phyloP scores from a whole-genome alignment of 1,139 yeast genomes.

The Diutina rugosa region DNA sequence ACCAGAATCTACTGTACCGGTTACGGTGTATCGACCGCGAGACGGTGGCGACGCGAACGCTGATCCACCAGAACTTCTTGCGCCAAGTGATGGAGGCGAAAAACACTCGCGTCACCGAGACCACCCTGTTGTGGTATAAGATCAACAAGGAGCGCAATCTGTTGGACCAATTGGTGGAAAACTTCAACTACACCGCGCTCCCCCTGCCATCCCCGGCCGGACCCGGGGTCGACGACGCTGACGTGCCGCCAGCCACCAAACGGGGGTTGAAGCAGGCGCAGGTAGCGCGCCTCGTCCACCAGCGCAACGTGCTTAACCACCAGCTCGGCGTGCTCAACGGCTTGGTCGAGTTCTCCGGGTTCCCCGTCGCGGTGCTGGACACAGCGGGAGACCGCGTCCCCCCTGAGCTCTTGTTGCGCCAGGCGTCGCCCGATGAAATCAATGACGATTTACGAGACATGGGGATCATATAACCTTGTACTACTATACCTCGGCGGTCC shows the following conservation, averaged over 20 bases:
- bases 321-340: constrained; percentile 50
- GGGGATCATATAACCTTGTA: constrained; percentile 17
- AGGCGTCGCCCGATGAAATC: constrained; percentile 50
- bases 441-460: constrained; percentile 42
- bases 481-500: not conserved
- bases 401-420: constrained; percentile 26
- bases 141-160: constrained; percentile 81
- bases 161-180: constrained; percentile 58
- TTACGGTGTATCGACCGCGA: constrained; percentile 67
- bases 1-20: constrained; percentile 58
- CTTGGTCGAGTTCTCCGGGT: constrained; percentile 43
- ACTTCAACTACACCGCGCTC: constrained; percentile 22
- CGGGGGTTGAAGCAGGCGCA: constrained; percentile 25
- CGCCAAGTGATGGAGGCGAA: constrained; percentile 61
- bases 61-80: constrained; percentile 74
- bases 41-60: constrained; percentile 67
- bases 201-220: constrained; percentile 11
- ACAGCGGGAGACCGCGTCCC: constrained; percentile 11
- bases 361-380: constrained; percentile 50
- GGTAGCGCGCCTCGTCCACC: constrained; percentile 33
- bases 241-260: constrained; percentile 14
- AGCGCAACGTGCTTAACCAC: constrained; percentile 39
- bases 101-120: constrained; percentile 48
- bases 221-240: not conserved
- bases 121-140: constrained; percentile 86